These are phyloP conservation scores for Piper longum DNA, from an alignment of 164 flowering plant genomes.

Conservation along the genomic window DNA sequence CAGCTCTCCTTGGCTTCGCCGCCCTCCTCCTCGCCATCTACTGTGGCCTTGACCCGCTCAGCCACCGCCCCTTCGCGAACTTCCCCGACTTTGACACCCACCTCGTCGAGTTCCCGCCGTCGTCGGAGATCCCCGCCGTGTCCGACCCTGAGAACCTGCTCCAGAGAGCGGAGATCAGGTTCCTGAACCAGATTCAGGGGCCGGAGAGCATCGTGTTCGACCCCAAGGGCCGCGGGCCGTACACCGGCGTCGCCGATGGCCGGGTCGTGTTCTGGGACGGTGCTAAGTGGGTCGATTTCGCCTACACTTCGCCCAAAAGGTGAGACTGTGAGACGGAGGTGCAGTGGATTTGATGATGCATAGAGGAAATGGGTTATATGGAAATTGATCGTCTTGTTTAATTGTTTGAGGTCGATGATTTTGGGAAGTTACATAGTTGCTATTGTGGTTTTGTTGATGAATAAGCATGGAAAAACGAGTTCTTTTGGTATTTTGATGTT, in stretches of 20 bases:
- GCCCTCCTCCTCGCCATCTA: constrained; percentile 33
- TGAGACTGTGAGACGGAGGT: not conserved
- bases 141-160: constrained; percentile 38
- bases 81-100: constrained; percentile 53
- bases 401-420: too few species aligned
- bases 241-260: constrained; percentile 92
- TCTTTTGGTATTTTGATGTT: too few species aligned
- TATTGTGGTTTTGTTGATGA: too few species aligned
- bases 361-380: not conserved
- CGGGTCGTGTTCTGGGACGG: constrained; percentile 38
- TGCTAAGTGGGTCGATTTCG: constrained; percentile 22
- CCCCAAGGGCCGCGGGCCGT: constrained; percentile 77
- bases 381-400: not conserved
- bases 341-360: not conserved
- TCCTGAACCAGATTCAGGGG: constrained; percentile 61
- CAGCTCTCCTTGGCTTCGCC: not conserved
- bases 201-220: constrained; percentile 90
- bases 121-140: constrained; percentile 37
- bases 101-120: constrained; percentile 33
- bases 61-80: constrained; percentile 44
- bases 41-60: constrained; percentile 61
- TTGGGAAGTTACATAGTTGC: too few species aligned
- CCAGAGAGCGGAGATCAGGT: constrained; percentile 61
- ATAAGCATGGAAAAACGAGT: too few species aligned
- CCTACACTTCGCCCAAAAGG: constrained; percentile 21